Conservation (phyloP, 352 stramenopile species). For the Phytophthora tubulina region DNA sequence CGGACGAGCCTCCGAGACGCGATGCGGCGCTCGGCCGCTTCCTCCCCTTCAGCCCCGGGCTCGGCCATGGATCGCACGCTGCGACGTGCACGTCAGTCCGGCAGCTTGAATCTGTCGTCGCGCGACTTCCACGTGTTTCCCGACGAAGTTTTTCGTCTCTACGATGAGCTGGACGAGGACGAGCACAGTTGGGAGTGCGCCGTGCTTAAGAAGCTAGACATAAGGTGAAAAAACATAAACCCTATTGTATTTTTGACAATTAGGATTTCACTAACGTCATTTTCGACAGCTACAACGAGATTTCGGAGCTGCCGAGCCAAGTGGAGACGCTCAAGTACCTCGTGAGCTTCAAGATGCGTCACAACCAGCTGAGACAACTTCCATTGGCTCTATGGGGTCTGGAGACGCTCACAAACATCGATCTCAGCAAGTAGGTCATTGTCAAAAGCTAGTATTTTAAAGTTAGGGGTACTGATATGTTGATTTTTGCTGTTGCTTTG, state of each 20-base stretch:
- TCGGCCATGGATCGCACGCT: constrained; percentile 47
- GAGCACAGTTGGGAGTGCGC: constrained; percentile 81
- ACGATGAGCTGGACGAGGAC: constrained; percentile 70
- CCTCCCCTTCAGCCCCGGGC: constrained; percentile 10
- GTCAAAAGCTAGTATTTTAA: neutral
- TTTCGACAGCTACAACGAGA: constrained; percentile 78
- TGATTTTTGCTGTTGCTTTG: constrained; percentile 17
- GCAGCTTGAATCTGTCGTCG: constrained; percentile 72
- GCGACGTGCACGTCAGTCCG: constrained; percentile 65
- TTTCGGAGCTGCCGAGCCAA: constrained; percentile 56
- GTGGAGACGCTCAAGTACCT: constrained; percentile 63
- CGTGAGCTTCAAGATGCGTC: constrained; percentile 74
- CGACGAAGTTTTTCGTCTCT: constrained; percentile 64
- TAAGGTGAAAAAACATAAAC: constrained; percentile 51
- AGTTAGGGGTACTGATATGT: neutral
- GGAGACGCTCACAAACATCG: constrained; percentile 65
- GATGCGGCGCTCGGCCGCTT: constrained; percentile 38
- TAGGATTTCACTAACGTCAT: neutral
- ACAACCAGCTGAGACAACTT: constrained; percentile 67
- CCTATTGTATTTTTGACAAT: constrained; percentile 1
- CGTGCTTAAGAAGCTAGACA: constrained; percentile 72
- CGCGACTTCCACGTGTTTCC: constrained; percentile 64
- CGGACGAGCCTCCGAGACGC: constrained; percentile 61
- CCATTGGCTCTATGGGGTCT: constrained; percentile 70
- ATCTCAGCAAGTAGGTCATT: constrained; percentile 79